These are phyloP conservation scores for Suhomyces panamericanus DNA, from an alignment of 1,139 yeast genomes.

Conservation along the genomic window DNA sequence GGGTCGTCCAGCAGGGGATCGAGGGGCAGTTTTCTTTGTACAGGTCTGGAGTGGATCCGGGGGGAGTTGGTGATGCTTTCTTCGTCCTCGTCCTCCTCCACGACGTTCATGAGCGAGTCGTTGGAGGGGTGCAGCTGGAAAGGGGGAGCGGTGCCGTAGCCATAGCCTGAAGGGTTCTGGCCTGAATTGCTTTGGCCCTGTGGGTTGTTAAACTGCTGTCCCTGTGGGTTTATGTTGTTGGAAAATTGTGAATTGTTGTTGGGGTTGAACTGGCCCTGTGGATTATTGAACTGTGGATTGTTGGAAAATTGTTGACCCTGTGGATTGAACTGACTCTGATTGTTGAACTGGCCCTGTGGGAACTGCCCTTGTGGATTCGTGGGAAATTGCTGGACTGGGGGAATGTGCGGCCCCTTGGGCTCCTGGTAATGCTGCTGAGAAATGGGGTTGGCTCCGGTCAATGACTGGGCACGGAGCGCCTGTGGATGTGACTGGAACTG, in stretches of 20 bases:
- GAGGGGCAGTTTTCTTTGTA: background rate
- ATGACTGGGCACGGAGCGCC: conserved; percentile 25
- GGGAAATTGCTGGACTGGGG: conserved; percentile 11
- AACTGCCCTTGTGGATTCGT: background rate
- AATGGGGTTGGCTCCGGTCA: conserved; percentile 13
- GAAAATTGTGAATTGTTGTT: conserved; percentile 2
- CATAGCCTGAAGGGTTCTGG: no score
- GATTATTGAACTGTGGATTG: no score
- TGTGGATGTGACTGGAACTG: conserved; percentile 4
- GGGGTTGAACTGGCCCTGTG: no score
- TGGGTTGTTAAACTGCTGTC: conserved; percentile 8
- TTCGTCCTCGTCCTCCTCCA: conserved; percentile 42
- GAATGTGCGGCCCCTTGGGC: conserved; percentile 12
- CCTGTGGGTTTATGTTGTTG: no score
- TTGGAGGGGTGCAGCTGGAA: conserved; percentile 25
- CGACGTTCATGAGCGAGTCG: conserved; percentile 43
- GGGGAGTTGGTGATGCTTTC: conserved; percentile 11
- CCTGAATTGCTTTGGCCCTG: no score
- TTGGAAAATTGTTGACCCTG: no score
- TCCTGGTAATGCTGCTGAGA: conserved; percentile 2
- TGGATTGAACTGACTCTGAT: no score
- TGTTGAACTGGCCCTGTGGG: no score
- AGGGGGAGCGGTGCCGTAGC: background rate
- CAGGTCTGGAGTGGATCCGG: background rate
- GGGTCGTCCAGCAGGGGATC: background rate